Conservation (phyloP, 2,329 filamentous ascomycete species). For the Penicillium crustosum region DNA sequence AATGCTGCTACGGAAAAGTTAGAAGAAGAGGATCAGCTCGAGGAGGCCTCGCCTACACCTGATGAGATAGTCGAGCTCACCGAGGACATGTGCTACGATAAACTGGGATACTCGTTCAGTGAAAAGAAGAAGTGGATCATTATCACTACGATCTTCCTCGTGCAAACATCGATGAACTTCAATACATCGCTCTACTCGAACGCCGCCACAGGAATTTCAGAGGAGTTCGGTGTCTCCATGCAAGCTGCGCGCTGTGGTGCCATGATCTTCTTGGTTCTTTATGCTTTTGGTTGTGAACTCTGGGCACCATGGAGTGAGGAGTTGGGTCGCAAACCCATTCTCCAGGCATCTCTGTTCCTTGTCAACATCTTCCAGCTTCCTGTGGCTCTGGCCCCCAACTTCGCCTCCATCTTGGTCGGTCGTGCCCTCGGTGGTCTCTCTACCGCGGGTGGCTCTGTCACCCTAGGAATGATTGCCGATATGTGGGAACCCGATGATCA, state of each 20-base stretch:
- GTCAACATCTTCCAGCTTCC: conserved; percentile 77
- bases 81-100: conserved; percentile 62
- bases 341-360: conserved; percentile 70
- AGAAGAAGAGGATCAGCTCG: conserved; percentile 25
- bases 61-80: conserved; percentile 42
- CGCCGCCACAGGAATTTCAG: conserved; percentile 62
- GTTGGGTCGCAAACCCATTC: conserved; percentile 71
- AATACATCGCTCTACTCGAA: conserved; percentile 75
- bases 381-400: conserved; percentile 71
- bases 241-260: conserved; percentile 72
- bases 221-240: conserved; percentile 66
- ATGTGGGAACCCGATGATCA: conserved; percentile 69
- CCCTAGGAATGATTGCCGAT: conserved; percentile 72
- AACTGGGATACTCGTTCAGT: conserved; percentile 64
- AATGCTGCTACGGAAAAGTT: conserved; percentile 24
- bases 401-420: conserved; percentile 67
- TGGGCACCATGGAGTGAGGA: conserved; percentile 90
- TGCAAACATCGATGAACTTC: conserved; percentile 77
- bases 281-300: conserved; percentile 82
- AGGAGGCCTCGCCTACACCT: conserved; percentile 23
- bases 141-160: conserved; percentile 69
- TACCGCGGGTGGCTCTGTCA: conserved; percentile 71
- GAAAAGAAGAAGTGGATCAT: conserved; percentile 69
- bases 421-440: conserved; percentile 68
- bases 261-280: conserved; percentile 74